These are phyloP conservation scores for Proteromonas lacertae DNA, from an alignment of 352 stramenopile species.

Conservation along the genomic window DNA sequence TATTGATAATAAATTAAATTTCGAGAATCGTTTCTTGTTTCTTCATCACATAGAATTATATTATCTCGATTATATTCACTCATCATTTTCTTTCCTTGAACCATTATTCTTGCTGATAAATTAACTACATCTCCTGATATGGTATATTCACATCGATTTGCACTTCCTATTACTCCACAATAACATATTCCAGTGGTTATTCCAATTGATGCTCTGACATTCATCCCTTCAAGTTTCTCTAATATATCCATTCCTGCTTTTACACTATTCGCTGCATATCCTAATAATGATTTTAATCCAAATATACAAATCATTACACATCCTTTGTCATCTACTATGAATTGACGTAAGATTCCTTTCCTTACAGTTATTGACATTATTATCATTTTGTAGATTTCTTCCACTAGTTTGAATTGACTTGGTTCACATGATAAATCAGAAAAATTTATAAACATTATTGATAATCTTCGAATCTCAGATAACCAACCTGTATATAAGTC, in stretches of 20 bases:
- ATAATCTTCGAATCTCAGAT: no score
- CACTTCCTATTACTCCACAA: slow-evolving; percentile 4
- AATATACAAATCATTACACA: neutral
- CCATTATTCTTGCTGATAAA: slow-evolving; percentile 9
- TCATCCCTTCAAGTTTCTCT: neutral
- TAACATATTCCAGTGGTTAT: slow-evolving; percentile 2
- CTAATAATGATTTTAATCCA: neutral
- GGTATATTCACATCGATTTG: slow-evolving; percentile 8
- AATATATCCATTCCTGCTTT: neutral
- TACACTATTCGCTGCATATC: neutral
- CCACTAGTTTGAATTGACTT: no score
- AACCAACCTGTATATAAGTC: no score
- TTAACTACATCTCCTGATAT: slow-evolving; percentile 10
- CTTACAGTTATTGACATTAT: neutral
- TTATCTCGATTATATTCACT: no score
- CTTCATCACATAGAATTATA: no score
- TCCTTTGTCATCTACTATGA: slow-evolving; percentile 6
- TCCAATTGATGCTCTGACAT: neutral
- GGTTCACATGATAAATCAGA: no score
- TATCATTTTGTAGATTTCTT: no score
- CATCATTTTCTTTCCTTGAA: no score
- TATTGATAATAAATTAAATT: no score
- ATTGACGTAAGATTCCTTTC: slow-evolving; percentile 1
- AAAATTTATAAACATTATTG: no score
- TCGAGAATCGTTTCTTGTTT: no score